Evolutionary conservation across 2,329 filamentous ascomycete species (phyloP).

Genomic region (Pseudocercospora crystallina): DNA sequence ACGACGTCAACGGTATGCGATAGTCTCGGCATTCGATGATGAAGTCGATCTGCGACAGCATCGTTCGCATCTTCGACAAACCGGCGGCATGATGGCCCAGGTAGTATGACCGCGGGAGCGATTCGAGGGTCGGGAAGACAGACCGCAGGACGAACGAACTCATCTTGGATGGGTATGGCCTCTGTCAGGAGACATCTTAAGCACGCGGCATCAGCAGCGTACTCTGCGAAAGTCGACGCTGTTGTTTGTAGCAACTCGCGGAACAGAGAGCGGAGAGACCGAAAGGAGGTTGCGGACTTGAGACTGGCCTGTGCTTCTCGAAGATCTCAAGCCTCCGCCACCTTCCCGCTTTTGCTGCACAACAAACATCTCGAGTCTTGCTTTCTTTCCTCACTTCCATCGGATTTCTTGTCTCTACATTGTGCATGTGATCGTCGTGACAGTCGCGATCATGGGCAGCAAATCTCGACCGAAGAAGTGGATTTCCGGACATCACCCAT

Average conservation of each 20-base stretch:
- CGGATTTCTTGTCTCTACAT: too few relatives aligned
- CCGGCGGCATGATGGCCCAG: constrained; percentile 88
- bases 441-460: too few relatives aligned
- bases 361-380: background rate
- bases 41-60: constrained; percentile 78
- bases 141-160: constrained; percentile 69
- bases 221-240: background rate
- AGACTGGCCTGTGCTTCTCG: too few relatives aligned
- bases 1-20: constrained; percentile 81
- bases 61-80: constrained; percentile 75
- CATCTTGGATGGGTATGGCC: constrained; percentile 20
- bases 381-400: too few relatives aligned
- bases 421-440: too few relatives aligned
- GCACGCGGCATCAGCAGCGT: background rate
- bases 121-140: constrained; percentile 69
- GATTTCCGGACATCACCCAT: too few relatives aligned
- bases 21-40: constrained; percentile 95
- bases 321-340: too few relatives aligned
- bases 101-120: constrained; percentile 86
- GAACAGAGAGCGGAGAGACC: background rate
- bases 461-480: too few relatives aligned
- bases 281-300: background rate
- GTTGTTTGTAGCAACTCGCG: background rate
- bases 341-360: too few relatives aligned
- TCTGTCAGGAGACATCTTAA: constrained; percentile 23